A percentile compares a stretch with the other conserved stretches of the same genome.
These are phyloP conservation scores for Cladorrhinum sp. DNA, from an alignment of 2,329 filamentous ascomycete genomes.

Conservation along the genomic window DNA sequence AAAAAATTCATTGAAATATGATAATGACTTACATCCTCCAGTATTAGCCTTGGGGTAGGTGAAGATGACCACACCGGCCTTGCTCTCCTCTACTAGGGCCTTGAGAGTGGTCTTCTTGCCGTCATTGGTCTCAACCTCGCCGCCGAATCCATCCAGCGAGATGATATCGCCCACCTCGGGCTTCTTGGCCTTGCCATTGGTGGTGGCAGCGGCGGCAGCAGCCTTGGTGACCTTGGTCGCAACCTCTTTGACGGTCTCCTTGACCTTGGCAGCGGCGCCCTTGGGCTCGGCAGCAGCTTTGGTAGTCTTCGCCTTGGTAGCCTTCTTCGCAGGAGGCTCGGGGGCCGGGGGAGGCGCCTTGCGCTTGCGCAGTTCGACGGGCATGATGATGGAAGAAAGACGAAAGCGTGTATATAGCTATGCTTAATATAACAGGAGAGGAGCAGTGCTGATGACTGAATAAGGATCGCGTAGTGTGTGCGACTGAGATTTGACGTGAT, in stretches of 20 bases:
- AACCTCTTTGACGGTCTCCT: slow-evolving; percentile 23
- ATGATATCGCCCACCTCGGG: slow-evolving; percentile 55
- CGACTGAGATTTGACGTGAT: slow-evolving; percentile 3
- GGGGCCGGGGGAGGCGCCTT: slow-evolving; percentile 51
- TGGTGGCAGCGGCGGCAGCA: slow-evolving; percentile 22
- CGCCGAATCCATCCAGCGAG: slow-evolving; percentile 58
- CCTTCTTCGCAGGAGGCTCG: slow-evolving; percentile 48
- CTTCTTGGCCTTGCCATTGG: slow-evolving; percentile 36
- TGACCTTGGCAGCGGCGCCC: slow-evolving; percentile 22
- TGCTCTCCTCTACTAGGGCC: slow-evolving; percentile 77
- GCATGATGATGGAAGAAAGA: slow-evolving; percentile 42
- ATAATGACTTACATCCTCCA: slow-evolving; percentile 73
- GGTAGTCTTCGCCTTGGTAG: slow-evolving; percentile 27
- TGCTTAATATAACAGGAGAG: slow-evolving; percentile 10
- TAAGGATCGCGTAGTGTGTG: slow-evolving; percentile 8
- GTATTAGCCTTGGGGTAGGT: slow-evolving; percentile 95
- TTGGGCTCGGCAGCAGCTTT: slow-evolving; percentile 17
- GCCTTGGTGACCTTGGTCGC: slow-evolving; percentile 23
- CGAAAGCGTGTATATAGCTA: slow-evolving; percentile 11
- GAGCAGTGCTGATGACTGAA: neutral
- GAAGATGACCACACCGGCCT: slow-evolving; percentile 84
- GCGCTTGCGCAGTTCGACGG: slow-evolving; percentile 59
- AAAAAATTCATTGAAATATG: neutral
- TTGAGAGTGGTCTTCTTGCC: slow-evolving; percentile 76
- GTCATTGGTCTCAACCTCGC: slow-evolving; percentile 80